Base-by-base conservation (phyloP, 441 rosid species). In the Arabidopsis hybrid region DNA sequence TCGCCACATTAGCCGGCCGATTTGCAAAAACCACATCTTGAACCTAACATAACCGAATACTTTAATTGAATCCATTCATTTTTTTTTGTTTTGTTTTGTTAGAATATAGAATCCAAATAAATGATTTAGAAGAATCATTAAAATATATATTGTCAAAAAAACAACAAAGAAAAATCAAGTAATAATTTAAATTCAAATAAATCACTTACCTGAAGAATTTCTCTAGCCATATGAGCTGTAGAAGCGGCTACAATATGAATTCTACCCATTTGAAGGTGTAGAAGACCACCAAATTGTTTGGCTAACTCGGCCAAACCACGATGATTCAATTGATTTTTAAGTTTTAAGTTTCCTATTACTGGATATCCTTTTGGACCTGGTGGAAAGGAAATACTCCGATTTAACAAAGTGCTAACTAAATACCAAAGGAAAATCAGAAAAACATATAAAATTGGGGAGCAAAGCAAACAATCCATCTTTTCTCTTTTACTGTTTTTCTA, bases 181-280 rank as follows among this genome's bases (percentile, higher is more conserved):
- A 13, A 40, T 40, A 40, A 4, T 10, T 10, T 40, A 40, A 4
- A 45, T 45, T n/a, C 0, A n/a, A 8, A 53, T 26, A 57, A 21
- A 35, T 29, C 18, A 40, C 11, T 1, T 12, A 75, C 79, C 61
- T 84, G 88, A 17, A 87, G 83, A 49, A 87, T 74, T 74, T 85
- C 83, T 38, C 78, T 75, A 9, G 89, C 89, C 81, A 79, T 78
- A 10, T 83, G 81, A 14, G 89, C 64, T 1, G 85, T 82, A 2
- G 84, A 81, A 13, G 78, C 85, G 1, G 79, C 83, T 13, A 87
- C 79, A 43, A 88, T 86, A 76, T 92, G 93, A 47, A 87, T 36
- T 59, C 16, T 77, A 1, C 97, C 97, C 93, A 90, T 94, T 6
- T 79, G 80, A 26, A 87, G 87, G 50, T 85, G 87, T 51, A 84